A percentile compares a stretch with the other conserved stretches of the same genome.
Evolutionary conservation across 129 eudicot genomes (phyloP).

Genomic region (Tanacetum coccineum): DNA sequence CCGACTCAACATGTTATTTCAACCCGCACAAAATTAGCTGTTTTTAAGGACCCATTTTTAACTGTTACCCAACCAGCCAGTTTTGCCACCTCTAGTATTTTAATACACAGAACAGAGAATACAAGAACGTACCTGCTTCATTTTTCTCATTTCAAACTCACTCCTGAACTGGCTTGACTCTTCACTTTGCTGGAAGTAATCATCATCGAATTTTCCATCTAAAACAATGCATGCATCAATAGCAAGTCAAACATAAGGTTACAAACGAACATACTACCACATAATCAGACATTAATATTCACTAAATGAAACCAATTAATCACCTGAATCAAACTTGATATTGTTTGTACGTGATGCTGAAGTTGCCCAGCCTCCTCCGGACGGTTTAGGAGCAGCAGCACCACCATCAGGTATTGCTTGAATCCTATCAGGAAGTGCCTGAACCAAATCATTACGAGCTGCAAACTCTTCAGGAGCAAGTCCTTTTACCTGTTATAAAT

Average conservation of each 20-base stretch:
- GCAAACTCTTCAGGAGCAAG: constrained; percentile 80
- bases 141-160: constrained; percentile 92
- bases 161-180: constrained; percentile 81
- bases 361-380: constrained; percentile 81
- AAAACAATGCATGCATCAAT: constrained; percentile 10
- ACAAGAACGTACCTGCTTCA: constrained; percentile 64
- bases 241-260: background rate
- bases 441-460: constrained; percentile 84
- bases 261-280: constrained; percentile 8
- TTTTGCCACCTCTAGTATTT: background rate
- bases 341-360: constrained; percentile 75
- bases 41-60: background rate
- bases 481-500: constrained; percentile 74
- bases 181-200: constrained; percentile 80
- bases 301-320: background rate
- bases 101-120: constrained; percentile 5
- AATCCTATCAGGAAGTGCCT: constrained; percentile 84
- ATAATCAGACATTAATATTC: constrained; percentile 3
- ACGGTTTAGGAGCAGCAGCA: constrained; percentile 71
- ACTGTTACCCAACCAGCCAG: background rate
- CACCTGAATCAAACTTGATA: constrained; percentile 87
- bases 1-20: background rate
- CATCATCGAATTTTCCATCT: constrained; percentile 83
- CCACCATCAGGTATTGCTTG: constrained; percentile 95
- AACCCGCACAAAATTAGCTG: background rate